phyloP scores from a whole-genome alignment of 1,284 basidiomycete species.

The Vanrija sp. region DNA sequence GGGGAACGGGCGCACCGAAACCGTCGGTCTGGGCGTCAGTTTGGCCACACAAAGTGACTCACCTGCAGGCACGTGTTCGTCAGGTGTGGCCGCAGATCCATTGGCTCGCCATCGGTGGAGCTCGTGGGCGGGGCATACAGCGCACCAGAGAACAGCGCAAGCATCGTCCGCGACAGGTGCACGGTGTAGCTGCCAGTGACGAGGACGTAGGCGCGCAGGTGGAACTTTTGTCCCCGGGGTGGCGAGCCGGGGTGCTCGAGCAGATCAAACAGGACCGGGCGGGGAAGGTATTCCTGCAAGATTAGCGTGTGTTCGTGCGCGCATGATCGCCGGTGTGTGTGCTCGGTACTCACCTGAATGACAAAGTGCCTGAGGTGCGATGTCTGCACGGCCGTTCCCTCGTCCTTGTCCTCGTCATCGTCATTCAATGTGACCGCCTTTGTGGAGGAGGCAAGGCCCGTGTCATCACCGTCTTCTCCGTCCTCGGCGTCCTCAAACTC shows the following conservation, averaged over 20 bases:
- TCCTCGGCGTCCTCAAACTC: conserved; percentile 50
- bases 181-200: conserved; percentile 73
- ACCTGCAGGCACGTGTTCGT: conserved; percentile 95
- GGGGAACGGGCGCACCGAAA: conserved; percentile 49
- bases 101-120: conserved; percentile 18
- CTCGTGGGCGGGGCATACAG: conserved; percentile 57
- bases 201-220: conserved; percentile 89
- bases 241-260: conserved; percentile 1
- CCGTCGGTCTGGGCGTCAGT: conserved; percentile 47
- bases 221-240: conserved; percentile 59
- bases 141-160: conserved; percentile 77
- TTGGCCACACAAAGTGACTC: neutral
- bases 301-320: neutral
- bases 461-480: conserved; percentile 30
- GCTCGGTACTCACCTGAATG: conserved; percentile 65
- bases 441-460: conserved; percentile 13
- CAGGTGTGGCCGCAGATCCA: conserved; percentile 74
- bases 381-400: conserved; percentile 63
- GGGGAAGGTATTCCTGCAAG: conserved; percentile 71
- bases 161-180: conserved; percentile 73
- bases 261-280: conserved; percentile 74
- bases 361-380: conserved; percentile 95
- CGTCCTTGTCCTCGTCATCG: conserved; percentile 48
- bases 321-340: conserved; percentile 6
- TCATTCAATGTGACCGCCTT: conserved; percentile 41